A percentile compares a stretch with the other conserved stretches of the same genome.
Evolutionary conservation across 257 asterid genomes (phyloP).

Genomic region (Lycium barbarum): DNA sequence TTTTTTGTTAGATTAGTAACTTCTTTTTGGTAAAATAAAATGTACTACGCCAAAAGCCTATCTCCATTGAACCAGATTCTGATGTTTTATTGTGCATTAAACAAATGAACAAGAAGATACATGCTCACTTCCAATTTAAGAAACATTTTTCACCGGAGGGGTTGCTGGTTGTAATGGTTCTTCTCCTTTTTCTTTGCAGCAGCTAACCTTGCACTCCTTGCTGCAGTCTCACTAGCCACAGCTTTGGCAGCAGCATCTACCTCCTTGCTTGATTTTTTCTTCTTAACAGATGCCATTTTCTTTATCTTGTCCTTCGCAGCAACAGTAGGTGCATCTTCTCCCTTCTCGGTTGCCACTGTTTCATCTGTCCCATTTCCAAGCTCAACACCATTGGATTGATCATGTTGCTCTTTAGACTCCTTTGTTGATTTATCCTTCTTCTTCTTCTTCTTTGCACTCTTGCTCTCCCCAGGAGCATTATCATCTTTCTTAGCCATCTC

Average conservation of each 20-base stretch:
- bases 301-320: conserved; percentile 79
- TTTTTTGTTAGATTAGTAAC: neutral
- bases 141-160: conserved; percentile 58
- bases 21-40: neutral
- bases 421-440: conserved; percentile 81
- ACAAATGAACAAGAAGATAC: conserved; percentile 26
- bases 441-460: conserved; percentile 87
- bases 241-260: conserved; percentile 87
- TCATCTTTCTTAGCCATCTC: conserved; percentile 64
- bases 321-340: conserved; percentile 59
- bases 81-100: conserved; percentile 29
- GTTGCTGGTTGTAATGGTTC: conserved; percentile 96
- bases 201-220: conserved; percentile 83
- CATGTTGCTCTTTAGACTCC: conserved; percentile 68
- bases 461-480: conserved; percentile 70
- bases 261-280: conserved; percentile 87
- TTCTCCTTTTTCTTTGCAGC: conserved; percentile 98
- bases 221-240: conserved; percentile 92
- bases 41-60: conserved; percentile 2
- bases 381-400: conserved; percentile 52
- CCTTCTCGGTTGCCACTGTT: conserved; percentile 48
- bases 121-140: conserved; percentile 26
- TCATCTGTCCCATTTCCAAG: conserved; percentile 54
- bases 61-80: conserved; percentile 28
- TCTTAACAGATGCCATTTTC: conserved; percentile 78